Evolutionary conservation across 208 protist genomes (phyloP), one percentile per base, ranked within the genome.

Genomic region (Trypanosoma boissoni): DNA sequence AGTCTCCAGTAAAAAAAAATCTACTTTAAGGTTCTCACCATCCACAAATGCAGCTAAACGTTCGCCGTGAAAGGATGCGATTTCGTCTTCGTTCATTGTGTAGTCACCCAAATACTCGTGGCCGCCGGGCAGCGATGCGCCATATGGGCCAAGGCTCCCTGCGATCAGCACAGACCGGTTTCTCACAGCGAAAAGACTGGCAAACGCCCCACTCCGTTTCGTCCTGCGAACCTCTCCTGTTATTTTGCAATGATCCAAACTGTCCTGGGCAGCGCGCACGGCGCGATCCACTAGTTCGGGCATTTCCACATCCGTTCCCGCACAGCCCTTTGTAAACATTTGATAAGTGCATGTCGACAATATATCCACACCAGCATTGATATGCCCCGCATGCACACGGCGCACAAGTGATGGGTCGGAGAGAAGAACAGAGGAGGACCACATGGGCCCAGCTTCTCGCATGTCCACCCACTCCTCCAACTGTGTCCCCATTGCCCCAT

Each of bases 401-500:
- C 54, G 41, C 9, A 68, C 44, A 16, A 55, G 37, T 14, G 16
- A 10, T 32, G 5, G 41, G 26, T 68, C 32, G 21, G 50, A 42
- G 31, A 63, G 24, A 51, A 62, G 51, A 34, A 46, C 49, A 18
- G 52, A 59, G 20, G 66, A 54, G 6, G 51, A 45, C 51, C 57
- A 64, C 50, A 67, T 62, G 18, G 44, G n/a, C 0, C 44, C 32
- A n/a, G 24, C 9, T 14, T 39, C 43, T 12, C 9, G 28, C 6
- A 50, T 24, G 16, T 66, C 41, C 10, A 54, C 28, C 7, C 20
- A 53, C 18, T 41, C 1, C 34, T 68, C 61, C 29, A 68, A 24
- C 10, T 49, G 18, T 31, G 61, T 60, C 10, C 61, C 61, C 51
- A 68, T 60, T 36, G 61, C 61, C 31, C 61, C 61, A 52, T 68